Evolutionary conservation across 371 early-diverging fungal genomes (phyloP), one percentile per base, ranked within the genome.

Genomic region (Rhizopus sp.): DNA sequence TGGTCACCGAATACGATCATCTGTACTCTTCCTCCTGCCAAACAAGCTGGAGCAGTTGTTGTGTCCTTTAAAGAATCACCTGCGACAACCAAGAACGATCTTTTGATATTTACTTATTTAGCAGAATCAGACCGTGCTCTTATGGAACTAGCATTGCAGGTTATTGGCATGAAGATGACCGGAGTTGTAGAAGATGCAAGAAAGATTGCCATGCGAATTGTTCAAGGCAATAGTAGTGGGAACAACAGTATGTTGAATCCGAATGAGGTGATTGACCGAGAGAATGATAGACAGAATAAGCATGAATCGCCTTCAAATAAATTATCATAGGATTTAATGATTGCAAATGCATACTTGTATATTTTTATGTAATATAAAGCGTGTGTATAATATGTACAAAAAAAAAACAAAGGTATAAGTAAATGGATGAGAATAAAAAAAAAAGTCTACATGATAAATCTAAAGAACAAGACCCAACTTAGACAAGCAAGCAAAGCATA

Each of bases 111-210:
- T 30, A 84, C 83, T 0, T 86, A 86, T 53, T 75, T 73, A 17
- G 80, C 81, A 33, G 86, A 95, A 57, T 84, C 90, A 9, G 96
- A 95, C 60, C 83, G 90, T 50, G 91, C 92, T 31, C 63, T 95
- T 57, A 88, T 93, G 85, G 93, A 93, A 64, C 77, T 95, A 41
- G 92, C 93, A 2, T 74, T 95, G 37, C 93, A 93, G 54, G 92
- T 93, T 1, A 85, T 93, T 0, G 94, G 93, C 10, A 67, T 95
- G 64, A 82, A 90, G 62, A 90, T 89, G 85, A 89, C 88, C 0
- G 91, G 91, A 33, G 78, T 84, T 59, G 73, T 90, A 17, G 91
- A 89, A 60, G 88, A 87, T 64, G 87, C 89, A 13, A 69, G 88
- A 31, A 81, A 84, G 42, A 85, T 87, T 67, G 93, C 91, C 17